A percentile compares a stretch with the other conserved stretches of the same genome.
Evolutionary conservation across 805 yeast genomes (phyloP).

Genomic region (Cyberlindnera bimundalis): DNA sequence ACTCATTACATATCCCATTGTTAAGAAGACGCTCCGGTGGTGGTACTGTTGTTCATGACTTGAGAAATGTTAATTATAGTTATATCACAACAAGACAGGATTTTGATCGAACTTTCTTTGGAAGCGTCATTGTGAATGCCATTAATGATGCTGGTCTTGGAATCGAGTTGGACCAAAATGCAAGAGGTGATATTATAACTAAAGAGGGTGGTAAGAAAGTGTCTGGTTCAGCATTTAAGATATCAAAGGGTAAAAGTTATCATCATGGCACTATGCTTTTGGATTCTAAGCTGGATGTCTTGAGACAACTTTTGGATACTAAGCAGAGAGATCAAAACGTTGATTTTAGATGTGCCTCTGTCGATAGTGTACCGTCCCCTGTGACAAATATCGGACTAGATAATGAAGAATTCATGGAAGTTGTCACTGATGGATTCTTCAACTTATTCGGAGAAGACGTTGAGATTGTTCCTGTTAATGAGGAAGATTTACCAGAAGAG

Average conservation of each 20-base stretch:
- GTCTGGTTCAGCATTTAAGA: constrained; percentile 90
- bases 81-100: constrained; percentile 65
- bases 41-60: constrained; percentile 94
- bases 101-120: constrained; percentile 49
- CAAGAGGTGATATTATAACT: constrained; percentile 76
- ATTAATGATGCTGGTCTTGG: constrained; percentile 16
- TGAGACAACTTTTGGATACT: constrained; percentile 56
- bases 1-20: constrained; percentile 53
- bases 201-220: constrained; percentile 49
- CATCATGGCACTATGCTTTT: constrained; percentile 97
- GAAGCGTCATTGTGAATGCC: constrained; percentile 37
- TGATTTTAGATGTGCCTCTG: constrained; percentile 41
- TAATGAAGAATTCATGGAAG: constrained; percentile 42
- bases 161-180: constrained; percentile 48
- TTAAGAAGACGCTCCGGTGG: constrained; percentile 88
- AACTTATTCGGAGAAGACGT: constrained; percentile 26
- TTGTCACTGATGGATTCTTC: constrained; percentile 28
- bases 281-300: constrained; percentile 54
- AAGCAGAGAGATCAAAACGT: constrained; percentile 37
- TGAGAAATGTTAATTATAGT: constrained; percentile 84
- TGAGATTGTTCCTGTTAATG: constrained; percentile 27
- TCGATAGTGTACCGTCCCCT: constrained; percentile 77
- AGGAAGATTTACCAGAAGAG: constrained; percentile 33
- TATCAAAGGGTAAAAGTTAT: constrained; percentile 75
- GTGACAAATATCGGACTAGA: constrained; percentile 61